Percentiles rank a stretch among this genome's conserved stretches.
Conservation (phyloP, 345 rosid genomes). For the Microthlaspi erraticum region DNA sequence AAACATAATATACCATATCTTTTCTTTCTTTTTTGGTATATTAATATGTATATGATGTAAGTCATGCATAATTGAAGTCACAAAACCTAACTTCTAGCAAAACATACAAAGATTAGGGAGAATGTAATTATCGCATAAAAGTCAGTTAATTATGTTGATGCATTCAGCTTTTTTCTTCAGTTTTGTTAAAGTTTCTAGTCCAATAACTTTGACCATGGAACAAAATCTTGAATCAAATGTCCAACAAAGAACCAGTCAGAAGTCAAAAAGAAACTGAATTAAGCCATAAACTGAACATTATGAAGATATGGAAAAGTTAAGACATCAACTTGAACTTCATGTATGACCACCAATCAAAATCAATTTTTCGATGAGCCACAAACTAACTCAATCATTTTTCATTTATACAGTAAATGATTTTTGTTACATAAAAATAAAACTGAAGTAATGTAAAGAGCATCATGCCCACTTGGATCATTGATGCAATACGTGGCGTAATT, state of each 20-base stretch:
- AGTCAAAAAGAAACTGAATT: not conserved
- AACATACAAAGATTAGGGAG: not conserved
- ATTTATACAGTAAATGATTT: not conserved
- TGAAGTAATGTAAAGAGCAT: not conserved
- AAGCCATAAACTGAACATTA: not conserved
- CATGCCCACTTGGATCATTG: not conserved
- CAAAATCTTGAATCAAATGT: constrained; percentile 6
- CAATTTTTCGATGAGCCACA: not conserved
- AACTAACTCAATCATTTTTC: no score
- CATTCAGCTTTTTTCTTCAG: not conserved
- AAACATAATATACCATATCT: constrained; percentile 19
- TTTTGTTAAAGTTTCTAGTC: not conserved
- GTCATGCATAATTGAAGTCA: constrained; percentile 6
- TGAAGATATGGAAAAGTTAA: constrained; percentile 14
- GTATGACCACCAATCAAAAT: constrained; percentile 5
- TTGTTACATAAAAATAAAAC: not conserved
- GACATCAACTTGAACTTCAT: constrained; percentile 1
- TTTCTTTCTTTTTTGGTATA: no score
- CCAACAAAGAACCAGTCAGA: constrained; percentile 26
- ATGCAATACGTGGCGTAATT: not conserved
- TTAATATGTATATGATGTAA: not conserved
- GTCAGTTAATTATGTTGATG: not conserved
- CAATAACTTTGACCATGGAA: constrained; percentile 23
- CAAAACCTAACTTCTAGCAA: not conserved
- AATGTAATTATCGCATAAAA: not conserved